These are phyloP conservation scores for Suillus subluteus DNA, from an alignment of 768 basidiomycete genomes.

Conservation along the genomic window DNA sequence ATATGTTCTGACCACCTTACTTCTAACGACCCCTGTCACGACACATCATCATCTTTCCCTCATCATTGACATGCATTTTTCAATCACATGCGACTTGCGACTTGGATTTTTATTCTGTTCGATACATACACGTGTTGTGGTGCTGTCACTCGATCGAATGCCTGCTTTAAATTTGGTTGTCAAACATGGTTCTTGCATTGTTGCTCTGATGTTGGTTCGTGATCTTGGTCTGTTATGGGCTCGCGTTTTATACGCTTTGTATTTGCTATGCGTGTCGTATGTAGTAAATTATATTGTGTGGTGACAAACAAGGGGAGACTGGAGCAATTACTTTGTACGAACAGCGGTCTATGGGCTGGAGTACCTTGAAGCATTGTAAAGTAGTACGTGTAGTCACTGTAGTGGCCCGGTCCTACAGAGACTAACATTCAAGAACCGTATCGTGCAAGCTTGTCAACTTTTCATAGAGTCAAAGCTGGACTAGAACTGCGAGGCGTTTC, in stretches of 20 bases:
- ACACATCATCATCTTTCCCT: background rate
- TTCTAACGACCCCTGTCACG: background rate
- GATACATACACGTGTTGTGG: background rate
- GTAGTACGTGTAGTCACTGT: background rate
- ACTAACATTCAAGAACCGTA: background rate
- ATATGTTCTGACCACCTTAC: background rate
- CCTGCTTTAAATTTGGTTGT: background rate
- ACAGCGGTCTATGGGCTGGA: background rate
- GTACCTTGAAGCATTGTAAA: background rate
- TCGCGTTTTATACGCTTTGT: background rate
- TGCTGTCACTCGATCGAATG: background rate
- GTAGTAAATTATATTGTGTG: background rate
- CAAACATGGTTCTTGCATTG: background rate
- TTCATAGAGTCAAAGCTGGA: background rate
- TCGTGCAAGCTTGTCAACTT: background rate
- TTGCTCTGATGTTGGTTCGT: background rate
- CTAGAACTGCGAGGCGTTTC: background rate
- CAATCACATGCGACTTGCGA: background rate
- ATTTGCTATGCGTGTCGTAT: background rate
- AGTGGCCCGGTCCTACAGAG: background rate
- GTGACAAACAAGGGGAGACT: background rate
- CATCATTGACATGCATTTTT: constrained; percentile 5
- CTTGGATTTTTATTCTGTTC: background rate
- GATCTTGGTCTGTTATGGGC: background rate
- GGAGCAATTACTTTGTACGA: background rate